These are phyloP conservation scores for Arachis hypogaea DNA, from an alignment of 306 rosid species.

Conservation along the genomic window DNA sequence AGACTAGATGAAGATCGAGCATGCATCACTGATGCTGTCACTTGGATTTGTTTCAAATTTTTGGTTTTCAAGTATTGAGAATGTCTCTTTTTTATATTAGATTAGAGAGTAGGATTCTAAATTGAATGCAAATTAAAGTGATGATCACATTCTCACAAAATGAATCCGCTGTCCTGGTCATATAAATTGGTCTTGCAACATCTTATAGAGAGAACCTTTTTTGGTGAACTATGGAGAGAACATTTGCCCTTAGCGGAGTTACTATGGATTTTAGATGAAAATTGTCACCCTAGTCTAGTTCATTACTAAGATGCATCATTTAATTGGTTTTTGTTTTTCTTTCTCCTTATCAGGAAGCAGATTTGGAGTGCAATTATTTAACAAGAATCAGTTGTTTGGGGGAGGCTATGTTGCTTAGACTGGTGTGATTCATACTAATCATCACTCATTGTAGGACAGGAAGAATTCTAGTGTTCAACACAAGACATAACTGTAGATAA, in stretches of 20 bases:
- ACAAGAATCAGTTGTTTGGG: background rate
- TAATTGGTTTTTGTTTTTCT: background rate
- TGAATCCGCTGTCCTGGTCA: background rate
- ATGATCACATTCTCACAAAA: background rate
- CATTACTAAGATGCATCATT: constrained; percentile 6
- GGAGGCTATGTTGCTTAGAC: constrained; percentile 10
- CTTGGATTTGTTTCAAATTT: constrained; percentile 48
- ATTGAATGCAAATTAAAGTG: constrained; percentile 8
- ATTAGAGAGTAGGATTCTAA: constrained; percentile 30
- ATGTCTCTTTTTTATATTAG: constrained; percentile 40
- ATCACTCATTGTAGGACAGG: constrained; percentile 23
- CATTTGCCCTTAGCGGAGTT: background rate
- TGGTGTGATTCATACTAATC: constrained; percentile 14
- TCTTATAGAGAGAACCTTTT: background rate
- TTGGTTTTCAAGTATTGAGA: constrained; percentile 39
- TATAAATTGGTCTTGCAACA: background rate
- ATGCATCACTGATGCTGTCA: constrained; percentile 29
- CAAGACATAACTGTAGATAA: constrained; percentile 45
- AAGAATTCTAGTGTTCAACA: constrained; percentile 36
- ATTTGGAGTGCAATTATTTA: constrained; percentile 27
- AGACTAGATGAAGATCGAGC: constrained; percentile 67
- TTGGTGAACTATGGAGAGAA: background rate
- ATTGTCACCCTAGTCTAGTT: background rate
- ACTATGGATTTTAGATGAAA: background rate
- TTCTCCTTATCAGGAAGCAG: constrained; percentile 30